Evolutionary conservation across 768 basidiomycete genomes (phyloP).

Genomic region (Mycena belliarum): DNA sequence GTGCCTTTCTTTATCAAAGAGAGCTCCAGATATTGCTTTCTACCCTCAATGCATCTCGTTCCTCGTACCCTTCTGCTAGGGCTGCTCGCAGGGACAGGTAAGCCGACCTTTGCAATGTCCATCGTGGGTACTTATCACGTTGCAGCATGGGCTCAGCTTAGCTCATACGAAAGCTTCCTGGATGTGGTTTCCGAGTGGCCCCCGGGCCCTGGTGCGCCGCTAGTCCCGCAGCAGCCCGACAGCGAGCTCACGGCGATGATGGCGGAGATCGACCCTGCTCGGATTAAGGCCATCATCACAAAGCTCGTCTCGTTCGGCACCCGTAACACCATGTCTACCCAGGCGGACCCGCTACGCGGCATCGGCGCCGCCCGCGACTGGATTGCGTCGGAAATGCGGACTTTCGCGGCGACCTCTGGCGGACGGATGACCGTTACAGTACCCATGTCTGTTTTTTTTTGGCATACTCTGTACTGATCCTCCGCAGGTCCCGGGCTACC

Average conservation of each 20-base stretch:
- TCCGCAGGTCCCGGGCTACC: constrained; percentile 39
- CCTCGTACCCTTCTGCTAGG: neutral
- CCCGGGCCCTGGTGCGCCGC: constrained; percentile 44
- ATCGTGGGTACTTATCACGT: neutral
- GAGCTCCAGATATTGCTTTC: neutral
- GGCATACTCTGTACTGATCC: neutral
- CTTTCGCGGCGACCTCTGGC: constrained; percentile 38
- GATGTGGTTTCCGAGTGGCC: constrained; percentile 41
- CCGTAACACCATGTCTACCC: constrained; percentile 51
- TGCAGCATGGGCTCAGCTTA: constrained; percentile 5
- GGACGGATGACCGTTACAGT: constrained; percentile 44
- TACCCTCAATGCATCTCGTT: constrained; percentile 1
- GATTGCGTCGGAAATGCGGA: constrained; percentile 49
- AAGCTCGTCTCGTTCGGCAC: constrained; percentile 60
- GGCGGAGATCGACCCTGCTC: constrained; percentile 43
- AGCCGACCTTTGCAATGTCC: neutral
- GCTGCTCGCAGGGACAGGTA: constrained; percentile 6
- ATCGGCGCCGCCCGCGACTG: constrained; percentile 59
- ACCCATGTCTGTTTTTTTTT: no score
- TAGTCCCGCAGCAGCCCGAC: constrained; percentile 45
- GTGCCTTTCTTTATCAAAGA: constrained; percentile 2
- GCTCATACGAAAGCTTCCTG: neutral
- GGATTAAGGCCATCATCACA: constrained; percentile 47
- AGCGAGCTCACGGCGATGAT: constrained; percentile 47
- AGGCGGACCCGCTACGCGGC: constrained; percentile 52